These are phyloP conservation scores for Boletus vermiculosoides DNA, from an alignment of 768 basidiomycete genomes.

Conservation along the genomic window DNA sequence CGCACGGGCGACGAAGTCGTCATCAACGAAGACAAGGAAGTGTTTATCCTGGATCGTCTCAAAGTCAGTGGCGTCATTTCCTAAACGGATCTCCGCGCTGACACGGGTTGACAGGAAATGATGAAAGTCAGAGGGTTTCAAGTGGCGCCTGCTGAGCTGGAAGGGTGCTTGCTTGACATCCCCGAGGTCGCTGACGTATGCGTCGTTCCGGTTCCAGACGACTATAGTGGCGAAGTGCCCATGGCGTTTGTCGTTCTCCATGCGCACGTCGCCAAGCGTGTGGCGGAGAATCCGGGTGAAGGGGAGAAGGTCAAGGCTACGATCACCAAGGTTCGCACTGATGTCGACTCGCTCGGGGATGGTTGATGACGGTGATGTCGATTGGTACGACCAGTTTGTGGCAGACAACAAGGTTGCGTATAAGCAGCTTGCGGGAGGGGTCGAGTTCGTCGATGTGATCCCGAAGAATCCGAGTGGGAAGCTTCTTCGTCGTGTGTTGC, in stretches of 20 bases:
- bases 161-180: slow-evolving; percentile 62
- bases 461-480: slow-evolving; percentile 68
- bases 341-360: background rate
- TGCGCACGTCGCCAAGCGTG: slow-evolving; percentile 38
- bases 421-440: slow-evolving; percentile 59
- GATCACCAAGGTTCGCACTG: slow-evolving; percentile 45
- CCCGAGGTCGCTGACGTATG: slow-evolving; percentile 59
- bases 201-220: slow-evolving; percentile 65
- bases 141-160: slow-evolving; percentile 72
- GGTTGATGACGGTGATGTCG: background rate
- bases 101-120: slow-evolving; percentile 46
- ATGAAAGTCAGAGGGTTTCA: slow-evolving; percentile 72
- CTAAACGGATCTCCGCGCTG: background rate
- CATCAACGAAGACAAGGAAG: slow-evolving; percentile 51
- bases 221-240: slow-evolving; percentile 71
- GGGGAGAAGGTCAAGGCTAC: slow-evolving; percentile 40
- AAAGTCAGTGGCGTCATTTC: slow-evolving; percentile 40
- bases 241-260: slow-evolving; percentile 64
- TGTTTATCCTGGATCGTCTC: slow-evolving; percentile 62
- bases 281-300: slow-evolving; percentile 30
- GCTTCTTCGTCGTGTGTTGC: slow-evolving; percentile 48
- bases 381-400: slow-evolving; percentile 41
- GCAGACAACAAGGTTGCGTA: slow-evolving; percentile 54
- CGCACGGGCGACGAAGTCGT: slow-evolving; percentile 65
- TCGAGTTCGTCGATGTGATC: slow-evolving; percentile 53